Evolutionary conservation across 2,329 filamentous ascomycete genomes (phyloP).

Genomic region (Fusarium duplospermum): DNA sequence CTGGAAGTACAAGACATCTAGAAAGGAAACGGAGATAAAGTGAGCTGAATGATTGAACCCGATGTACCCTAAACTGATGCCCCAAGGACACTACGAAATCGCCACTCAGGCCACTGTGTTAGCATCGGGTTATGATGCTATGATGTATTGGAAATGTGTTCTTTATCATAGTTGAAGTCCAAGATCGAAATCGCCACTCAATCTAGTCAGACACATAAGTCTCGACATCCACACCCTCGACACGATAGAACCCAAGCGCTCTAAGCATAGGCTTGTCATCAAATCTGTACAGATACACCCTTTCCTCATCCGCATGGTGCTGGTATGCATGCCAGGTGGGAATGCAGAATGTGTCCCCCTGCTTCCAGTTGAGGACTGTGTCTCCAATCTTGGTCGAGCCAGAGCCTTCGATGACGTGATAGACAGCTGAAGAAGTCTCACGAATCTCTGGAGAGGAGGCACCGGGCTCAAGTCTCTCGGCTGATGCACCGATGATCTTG

Average conservation of each 20-base stretch:
- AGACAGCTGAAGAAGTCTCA: conserved; percentile 65
- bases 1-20: neutral
- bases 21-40: neutral
- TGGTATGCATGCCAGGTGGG: conserved; percentile 64
- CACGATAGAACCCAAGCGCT: conserved; percentile 59
- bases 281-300: conserved; percentile 64
- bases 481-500: conserved; percentile 59
- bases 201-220: conserved; percentile 20
- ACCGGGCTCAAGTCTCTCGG: conserved; percentile 56
- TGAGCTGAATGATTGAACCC: neutral
- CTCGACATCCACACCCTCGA: conserved; percentile 24
- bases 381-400: conserved; percentile 56
- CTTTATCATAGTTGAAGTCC: no score
- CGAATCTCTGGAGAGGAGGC: conserved; percentile 51
- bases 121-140: no score
- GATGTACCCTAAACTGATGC: no score
- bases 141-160: no score
- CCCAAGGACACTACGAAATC: neutral
- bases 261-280: conserved; percentile 67
- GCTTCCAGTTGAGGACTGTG: conserved; percentile 54
- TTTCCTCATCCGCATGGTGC: conserved; percentile 54
- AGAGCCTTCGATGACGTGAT: conserved; percentile 62
- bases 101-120: no score
- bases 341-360: conserved; percentile 66
- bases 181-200: no score